Evolutionary conservation across 345 rosid species (phyloP).

Genomic region (Sonneratia alba): DNA sequence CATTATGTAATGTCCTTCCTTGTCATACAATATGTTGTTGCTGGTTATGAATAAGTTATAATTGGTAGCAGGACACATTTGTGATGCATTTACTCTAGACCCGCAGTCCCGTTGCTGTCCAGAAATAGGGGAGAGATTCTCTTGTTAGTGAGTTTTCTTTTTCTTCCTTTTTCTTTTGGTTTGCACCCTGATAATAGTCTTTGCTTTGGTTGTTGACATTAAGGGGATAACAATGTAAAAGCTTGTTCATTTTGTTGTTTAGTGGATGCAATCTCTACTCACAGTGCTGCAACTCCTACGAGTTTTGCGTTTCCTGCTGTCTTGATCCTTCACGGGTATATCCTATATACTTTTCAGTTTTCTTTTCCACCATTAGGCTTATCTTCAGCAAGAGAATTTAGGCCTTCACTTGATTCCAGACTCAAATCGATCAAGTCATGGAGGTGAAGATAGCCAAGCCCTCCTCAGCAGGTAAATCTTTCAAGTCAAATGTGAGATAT

Average conservation of each 20-base stretch:
- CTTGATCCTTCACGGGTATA: constrained; percentile 64
- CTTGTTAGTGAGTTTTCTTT: constrained; percentile 79
- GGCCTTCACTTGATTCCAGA: constrained; percentile 31
- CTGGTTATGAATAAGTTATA: not conserved
- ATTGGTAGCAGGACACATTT: constrained; percentile 55
- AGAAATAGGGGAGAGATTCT: constrained; percentile 64
- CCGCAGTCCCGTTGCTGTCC: constrained; percentile 76
- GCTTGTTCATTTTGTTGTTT: constrained; percentile 10
- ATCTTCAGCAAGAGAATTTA: constrained; percentile 9
- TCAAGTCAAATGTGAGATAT: not conserved
- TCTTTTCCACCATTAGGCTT: constrained; percentile 7
- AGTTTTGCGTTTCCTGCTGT: constrained; percentile 90
- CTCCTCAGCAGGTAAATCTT: constrained; percentile 57
- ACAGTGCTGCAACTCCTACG: constrained; percentile 80
- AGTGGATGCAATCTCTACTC: constrained; percentile 79
- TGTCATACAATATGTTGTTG: not conserved
- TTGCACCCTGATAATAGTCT: not conserved
- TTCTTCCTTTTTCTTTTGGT: constrained; percentile 4
- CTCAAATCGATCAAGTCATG: constrained; percentile 39
- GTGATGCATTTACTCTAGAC: constrained; percentile 74
- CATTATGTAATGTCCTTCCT: not conserved
- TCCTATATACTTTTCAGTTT: constrained; percentile 3
- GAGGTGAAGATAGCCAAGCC: constrained; percentile 77
- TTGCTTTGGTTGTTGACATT: not conserved
- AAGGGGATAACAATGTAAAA: not conserved